Percentiles rank a stretch among this genome's conserved stretches.
These are phyloP conservation scores for Nitzschia sp. DNA, from an alignment of 108 stramenopile genomes.

Conservation along the genomic window DNA sequence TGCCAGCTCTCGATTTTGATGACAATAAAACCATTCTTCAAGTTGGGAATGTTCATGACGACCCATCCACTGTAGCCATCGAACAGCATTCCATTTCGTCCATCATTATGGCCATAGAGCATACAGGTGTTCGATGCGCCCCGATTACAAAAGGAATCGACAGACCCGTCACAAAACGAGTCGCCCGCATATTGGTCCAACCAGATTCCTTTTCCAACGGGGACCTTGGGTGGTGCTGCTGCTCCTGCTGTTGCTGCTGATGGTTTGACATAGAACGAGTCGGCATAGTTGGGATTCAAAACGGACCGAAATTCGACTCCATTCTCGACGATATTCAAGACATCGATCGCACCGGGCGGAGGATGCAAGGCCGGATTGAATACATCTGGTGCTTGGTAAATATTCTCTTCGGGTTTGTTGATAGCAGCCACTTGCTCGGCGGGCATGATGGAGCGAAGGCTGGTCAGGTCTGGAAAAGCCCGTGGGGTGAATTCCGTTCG, in stretches of 20 bases:
- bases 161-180: slow-evolving; percentile 69
- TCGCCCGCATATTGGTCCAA: slow-evolving; percentile 30
- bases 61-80: slow-evolving; percentile 69
- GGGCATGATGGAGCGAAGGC: slow-evolving; percentile 49
- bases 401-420: slow-evolving; percentile 6
- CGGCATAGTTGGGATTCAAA: slow-evolving; percentile 18
- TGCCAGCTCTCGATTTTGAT: slow-evolving; percentile 48
- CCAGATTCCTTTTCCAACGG: slow-evolving; percentile 16
- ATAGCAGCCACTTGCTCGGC: slow-evolving; percentile 4
- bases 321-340: slow-evolving; percentile 58
- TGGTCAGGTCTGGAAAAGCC: slow-evolving; percentile 54
- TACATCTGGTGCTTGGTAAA: slow-evolving; percentile 60
- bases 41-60: slow-evolving; percentile 43
- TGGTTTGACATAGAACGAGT: slow-evolving; percentile 15
- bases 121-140: neutral
- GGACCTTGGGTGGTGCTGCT: slow-evolving; percentile 9
- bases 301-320: slow-evolving; percentile 17
- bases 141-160: slow-evolving; percentile 51
- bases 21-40: slow-evolving; percentile 60
- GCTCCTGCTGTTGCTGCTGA: slow-evolving; percentile 2
- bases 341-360: slow-evolving; percentile 65
- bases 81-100: slow-evolving; percentile 48
- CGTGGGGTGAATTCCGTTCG: slow-evolving; percentile 73
- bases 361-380: slow-evolving; percentile 46
- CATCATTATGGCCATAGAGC: slow-evolving; percentile 64